A percentile compares a stretch with the other conserved stretches of the same genome.
These are phyloP conservation scores for Vitis labrusca DNA, from an alignment of 164 flowering plant species.

Conservation along the genomic window DNA sequence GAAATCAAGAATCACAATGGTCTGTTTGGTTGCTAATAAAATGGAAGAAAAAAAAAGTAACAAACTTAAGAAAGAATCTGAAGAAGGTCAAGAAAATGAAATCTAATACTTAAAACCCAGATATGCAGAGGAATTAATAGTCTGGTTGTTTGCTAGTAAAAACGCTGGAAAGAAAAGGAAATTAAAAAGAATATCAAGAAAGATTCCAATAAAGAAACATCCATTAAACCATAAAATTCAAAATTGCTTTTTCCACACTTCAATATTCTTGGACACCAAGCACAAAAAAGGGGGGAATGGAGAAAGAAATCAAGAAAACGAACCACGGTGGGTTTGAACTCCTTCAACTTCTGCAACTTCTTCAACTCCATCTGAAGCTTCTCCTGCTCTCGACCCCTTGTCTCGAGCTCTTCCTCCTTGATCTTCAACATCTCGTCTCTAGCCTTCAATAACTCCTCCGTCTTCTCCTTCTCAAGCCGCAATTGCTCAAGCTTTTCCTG, in stretches of 20 bases:
- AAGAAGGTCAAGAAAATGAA: no score
- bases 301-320: conserved; percentile 12
- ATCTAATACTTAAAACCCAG: no score
- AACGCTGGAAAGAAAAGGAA: no score
- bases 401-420: conserved; percentile 68
- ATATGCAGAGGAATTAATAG: no score
- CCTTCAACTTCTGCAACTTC: conserved; percentile 90
- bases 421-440: conserved; percentile 57
- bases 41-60: no score
- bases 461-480: conserved; percentile 77
- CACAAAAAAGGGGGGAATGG: neutral
- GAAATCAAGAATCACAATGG: no score
- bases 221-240: no score
- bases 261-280: neutral
- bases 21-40: no score
- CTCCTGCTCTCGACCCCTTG: conserved; percentile 55
- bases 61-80: no score
- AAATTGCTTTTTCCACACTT: neutral
- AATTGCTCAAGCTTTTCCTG: conserved; percentile 65
- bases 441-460: conserved; percentile 68
- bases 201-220: neutral
- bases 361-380: conserved; percentile 78
- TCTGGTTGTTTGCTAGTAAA: no score
- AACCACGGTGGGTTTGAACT: conserved; percentile 87
- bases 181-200: neutral